Percentiles rank a stretch among this genome's conserved stretches.
Evolutionary conservation across 331 rosid species (phyloP).

Genomic region (Prunus yedoensis): DNA sequence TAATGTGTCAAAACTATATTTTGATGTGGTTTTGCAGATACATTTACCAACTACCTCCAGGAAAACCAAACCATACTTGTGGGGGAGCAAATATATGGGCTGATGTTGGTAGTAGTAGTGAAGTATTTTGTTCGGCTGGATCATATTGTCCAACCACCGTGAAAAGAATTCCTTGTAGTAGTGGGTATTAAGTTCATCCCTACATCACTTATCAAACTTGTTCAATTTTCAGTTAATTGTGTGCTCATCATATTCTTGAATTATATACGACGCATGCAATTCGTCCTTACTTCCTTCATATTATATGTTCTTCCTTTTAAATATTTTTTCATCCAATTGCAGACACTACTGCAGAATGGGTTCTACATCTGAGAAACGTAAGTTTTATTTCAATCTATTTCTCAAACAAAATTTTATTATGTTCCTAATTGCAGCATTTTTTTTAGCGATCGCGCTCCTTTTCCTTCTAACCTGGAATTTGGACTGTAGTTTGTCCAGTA

Average conservation of each 20-base stretch:
- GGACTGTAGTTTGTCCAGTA: not conserved
- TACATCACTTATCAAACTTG: not conserved
- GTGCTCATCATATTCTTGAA: not conserved
- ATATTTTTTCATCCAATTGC: constrained; percentile 31
- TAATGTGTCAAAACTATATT: not conserved
- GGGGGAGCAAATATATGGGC: constrained; percentile 98
- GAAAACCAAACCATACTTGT: constrained; percentile 78
- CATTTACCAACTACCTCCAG: constrained; percentile 81
- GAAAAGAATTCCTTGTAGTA: constrained; percentile 52
- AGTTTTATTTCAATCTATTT: constrained; percentile 26
- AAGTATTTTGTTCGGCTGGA: constrained; percentile 83
- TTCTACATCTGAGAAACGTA: constrained; percentile 78
- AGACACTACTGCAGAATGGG: constrained; percentile 96
- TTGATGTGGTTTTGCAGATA: constrained; percentile 55
- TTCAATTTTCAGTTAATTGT: not conserved
- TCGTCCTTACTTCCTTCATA: not conserved
- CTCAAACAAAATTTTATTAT: not conserved
- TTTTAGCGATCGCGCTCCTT: not conserved
- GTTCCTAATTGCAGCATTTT: not conserved
- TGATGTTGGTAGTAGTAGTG: constrained; percentile 67
- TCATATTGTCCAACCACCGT: constrained; percentile 90
- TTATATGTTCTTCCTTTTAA: constrained; percentile 26
- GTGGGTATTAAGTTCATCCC: constrained; percentile 61
- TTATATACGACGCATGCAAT: not conserved
- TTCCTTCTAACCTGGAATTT: not conserved